These are phyloP conservation scores for Candida sojae DNA, from an alignment of 1,139 yeast species.

Conservation along the genomic window DNA sequence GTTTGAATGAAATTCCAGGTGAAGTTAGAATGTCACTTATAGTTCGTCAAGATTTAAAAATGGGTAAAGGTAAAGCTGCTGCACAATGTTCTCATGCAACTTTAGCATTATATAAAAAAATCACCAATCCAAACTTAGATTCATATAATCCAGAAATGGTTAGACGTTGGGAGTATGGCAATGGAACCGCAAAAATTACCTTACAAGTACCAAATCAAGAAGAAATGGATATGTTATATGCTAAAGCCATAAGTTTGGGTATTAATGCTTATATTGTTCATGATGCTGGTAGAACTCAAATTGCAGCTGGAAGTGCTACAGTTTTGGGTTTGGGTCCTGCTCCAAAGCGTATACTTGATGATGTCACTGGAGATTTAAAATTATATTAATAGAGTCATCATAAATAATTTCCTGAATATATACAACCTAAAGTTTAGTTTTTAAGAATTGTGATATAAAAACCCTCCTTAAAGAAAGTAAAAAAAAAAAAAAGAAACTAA, in stretches of 20 bases:
- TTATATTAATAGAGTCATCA: conserved; percentile 50
- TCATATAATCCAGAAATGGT: conserved; percentile 64
- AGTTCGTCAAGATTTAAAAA: conserved; percentile 83
- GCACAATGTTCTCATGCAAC: conserved; percentile 99
- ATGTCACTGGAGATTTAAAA: conserved; percentile 77
- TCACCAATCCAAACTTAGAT: conserved; percentile 52
- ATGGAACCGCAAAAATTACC: conserved; percentile 96
- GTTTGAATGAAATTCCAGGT: conserved; percentile 65
- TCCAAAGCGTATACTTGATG: conserved; percentile 79
- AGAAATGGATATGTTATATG: conserved; percentile 74
- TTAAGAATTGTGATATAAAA: not conserved
- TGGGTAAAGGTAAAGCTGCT: conserved; percentile 96
- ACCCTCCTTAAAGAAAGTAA: not conserved
- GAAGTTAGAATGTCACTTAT: conserved; percentile 88
- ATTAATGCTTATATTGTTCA: conserved; percentile 79
- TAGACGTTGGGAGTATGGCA: conserved; percentile 71
- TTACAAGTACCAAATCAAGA: conserved; percentile 76
- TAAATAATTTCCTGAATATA: too few species aligned
- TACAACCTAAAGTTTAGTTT: too few species aligned
- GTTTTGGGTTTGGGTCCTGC: conserved; percentile 97
- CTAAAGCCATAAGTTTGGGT: conserved; percentile 78
- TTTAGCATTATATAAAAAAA: conserved; percentile 77
- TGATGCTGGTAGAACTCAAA: conserved; percentile 97
- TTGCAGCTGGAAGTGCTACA: conserved; percentile 93
- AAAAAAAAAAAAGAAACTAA: conserved; percentile 1